Conservation (phyloP, 495 filamentous ascomycete genomes). For the Lindgomyces ingoldianus region DNA sequence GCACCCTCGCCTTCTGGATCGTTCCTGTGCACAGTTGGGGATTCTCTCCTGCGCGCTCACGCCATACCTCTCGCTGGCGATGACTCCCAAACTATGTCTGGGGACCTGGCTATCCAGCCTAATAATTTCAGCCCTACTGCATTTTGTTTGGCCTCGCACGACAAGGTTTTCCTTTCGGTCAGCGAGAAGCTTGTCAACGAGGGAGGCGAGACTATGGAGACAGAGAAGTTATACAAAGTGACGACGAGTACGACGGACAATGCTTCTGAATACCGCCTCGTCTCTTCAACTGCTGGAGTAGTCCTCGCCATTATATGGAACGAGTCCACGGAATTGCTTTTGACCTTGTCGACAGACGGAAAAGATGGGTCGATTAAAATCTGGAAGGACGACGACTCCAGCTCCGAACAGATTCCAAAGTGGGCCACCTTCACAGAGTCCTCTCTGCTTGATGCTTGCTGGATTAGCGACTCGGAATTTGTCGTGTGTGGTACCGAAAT, state of each 20-base stretch:
- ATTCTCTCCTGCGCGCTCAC: slow-evolving; percentile 22
- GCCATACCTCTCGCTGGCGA: neutral
- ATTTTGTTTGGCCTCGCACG: slow-evolving; percentile 23
- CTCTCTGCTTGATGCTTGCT: slow-evolving; percentile 37
- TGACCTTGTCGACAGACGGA: slow-evolving; percentile 34
- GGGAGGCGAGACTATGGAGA: slow-evolving; percentile 26
- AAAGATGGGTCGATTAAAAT: slow-evolving; percentile 26
- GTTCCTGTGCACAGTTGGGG: slow-evolving; percentile 28
- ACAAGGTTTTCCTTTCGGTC: slow-evolving; percentile 17
- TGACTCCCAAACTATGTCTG: neutral
- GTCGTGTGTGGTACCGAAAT: slow-evolving; percentile 38
- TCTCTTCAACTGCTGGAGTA: slow-evolving; percentile 28
- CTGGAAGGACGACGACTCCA: slow-evolving; percentile 30
- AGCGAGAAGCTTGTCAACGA: slow-evolving; percentile 29
- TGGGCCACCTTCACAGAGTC: slow-evolving; percentile 26
- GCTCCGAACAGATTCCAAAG: slow-evolving; percentile 24
- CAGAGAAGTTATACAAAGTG: slow-evolving; percentile 29
- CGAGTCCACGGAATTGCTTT: slow-evolving; percentile 8
- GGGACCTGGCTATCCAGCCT: slow-evolving; percentile 11
- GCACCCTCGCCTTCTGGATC: neutral
- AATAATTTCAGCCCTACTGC: slow-evolving; percentile 28
- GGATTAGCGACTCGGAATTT: slow-evolving; percentile 36
- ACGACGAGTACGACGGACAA: no score
- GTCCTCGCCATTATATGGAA: slow-evolving; percentile 33
- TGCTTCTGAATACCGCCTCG: slow-evolving; percentile 13